These are phyloP conservation scores for Saccharomycopsis vini DNA, from an alignment of 805 yeast species.

Conservation along the genomic window DNA sequence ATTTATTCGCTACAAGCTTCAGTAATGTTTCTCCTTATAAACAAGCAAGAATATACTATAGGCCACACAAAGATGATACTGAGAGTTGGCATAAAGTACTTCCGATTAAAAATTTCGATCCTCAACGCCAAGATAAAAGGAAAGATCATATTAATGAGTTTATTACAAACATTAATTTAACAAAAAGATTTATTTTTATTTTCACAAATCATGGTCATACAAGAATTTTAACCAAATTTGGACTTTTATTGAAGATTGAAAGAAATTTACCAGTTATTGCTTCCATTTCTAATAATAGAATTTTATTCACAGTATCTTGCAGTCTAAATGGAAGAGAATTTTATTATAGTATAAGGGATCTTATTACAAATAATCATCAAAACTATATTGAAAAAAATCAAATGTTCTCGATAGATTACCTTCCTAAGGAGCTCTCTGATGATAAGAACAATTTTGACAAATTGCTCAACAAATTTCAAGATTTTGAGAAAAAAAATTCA, in stretches of 20 bases:
- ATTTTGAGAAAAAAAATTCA: constrained; percentile 3
- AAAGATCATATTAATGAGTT: constrained; percentile 34
- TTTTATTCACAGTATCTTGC: constrained; percentile 44
- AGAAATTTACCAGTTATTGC: constrained; percentile 67
- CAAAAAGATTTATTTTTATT: constrained; percentile 49
- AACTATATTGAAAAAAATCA: constrained; percentile 32
- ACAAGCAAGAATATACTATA: constrained; percentile 45
- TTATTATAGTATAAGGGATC: constrained; percentile 41
- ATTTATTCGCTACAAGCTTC: constrained; percentile 10
- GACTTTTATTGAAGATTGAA: constrained; percentile 63
- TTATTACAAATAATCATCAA: constrained; percentile 31
- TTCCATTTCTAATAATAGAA: constrained; percentile 51
- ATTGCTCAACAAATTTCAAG: constrained; percentile 18
- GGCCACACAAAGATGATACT: constrained; percentile 56
- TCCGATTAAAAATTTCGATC: constrained; percentile 31
- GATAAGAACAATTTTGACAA: constrained; percentile 17
- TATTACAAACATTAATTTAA: constrained; percentile 62
- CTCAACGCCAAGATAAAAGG: not conserved
- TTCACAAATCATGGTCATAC: constrained; percentile 74
- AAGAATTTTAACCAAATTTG: constrained; percentile 61
- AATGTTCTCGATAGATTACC: constrained; percentile 28
- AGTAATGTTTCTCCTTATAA: constrained; percentile 9
- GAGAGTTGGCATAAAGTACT: constrained; percentile 67
- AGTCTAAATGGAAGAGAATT: constrained; percentile 30
- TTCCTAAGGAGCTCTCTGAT: constrained; percentile 1